Evolutionary conservation across 2,329 filamentous ascomycete species (phyloP).

Genomic region (Emergomyces pasteurianus): DNA sequence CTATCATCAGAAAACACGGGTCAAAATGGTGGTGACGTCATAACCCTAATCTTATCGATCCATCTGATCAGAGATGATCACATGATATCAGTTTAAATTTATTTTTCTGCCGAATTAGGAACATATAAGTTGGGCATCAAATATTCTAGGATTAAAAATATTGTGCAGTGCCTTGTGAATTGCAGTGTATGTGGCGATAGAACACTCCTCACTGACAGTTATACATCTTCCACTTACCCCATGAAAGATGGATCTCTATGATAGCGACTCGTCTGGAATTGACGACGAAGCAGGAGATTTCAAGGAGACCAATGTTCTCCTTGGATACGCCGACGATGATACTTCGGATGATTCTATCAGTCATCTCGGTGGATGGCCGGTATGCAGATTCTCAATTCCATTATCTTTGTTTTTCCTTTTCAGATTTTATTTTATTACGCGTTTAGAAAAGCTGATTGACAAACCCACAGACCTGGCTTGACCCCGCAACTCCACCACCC

Average conservation of each 20-base stretch:
- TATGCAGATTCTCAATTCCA: constrained; percentile 37
- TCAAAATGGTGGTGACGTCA: neutral
- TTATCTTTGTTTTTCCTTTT: neutral
- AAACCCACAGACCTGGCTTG: constrained; percentile 62
- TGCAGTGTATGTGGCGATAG: neutral
- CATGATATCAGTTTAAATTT: neutral
- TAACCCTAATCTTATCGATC: neutral
- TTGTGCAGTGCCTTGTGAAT: neutral
- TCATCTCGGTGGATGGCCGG: constrained; percentile 75
- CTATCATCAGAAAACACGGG: too few relatives aligned
- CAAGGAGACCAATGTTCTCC: constrained; percentile 62
- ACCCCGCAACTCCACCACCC: constrained; percentile 57
- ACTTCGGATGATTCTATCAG: constrained; percentile 71
- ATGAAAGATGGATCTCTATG: constrained; percentile 49
- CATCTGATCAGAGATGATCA: neutral
- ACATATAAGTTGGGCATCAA: neutral
- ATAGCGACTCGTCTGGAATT: constrained; percentile 68
- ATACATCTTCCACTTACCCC: too few relatives aligned
- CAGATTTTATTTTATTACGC: neutral
- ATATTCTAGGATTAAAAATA: neutral
- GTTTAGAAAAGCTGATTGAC: neutral
- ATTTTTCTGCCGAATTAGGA: neutral
- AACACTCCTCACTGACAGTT: neutral
- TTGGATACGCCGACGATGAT: constrained; percentile 79
- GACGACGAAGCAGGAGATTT: constrained; percentile 43